Conservation (phyloP, 2,329 filamentous ascomycete genomes). For the Taxawa tesnikishii region DNA sequence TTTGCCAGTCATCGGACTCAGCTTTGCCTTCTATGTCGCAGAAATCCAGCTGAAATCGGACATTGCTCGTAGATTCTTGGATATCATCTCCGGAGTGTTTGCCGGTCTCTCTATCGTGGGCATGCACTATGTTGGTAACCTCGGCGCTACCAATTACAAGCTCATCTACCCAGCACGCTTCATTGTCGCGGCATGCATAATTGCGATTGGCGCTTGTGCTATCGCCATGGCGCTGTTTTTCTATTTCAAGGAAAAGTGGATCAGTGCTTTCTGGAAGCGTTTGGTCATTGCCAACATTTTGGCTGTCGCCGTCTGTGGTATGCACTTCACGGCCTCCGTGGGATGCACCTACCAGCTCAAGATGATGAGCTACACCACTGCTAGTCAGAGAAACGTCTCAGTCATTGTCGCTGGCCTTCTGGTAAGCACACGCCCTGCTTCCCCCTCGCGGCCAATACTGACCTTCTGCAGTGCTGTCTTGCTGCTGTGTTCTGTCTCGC, state of each 20-base stretch:
- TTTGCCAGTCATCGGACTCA: conserved; percentile 62
- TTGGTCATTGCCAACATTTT: conserved; percentile 53
- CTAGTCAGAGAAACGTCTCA: conserved; percentile 45
- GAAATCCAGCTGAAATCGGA: conserved; percentile 28
- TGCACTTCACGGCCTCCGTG: conserved; percentile 73
- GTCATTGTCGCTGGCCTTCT: conserved; percentile 62
- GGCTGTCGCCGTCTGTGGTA: conserved; percentile 64
- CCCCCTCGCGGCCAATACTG: neutral
- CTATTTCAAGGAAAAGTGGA: conserved; percentile 63
- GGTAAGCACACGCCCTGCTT: conserved; percentile 32
- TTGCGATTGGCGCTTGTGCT: conserved; percentile 61
- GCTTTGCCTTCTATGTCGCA: conserved; percentile 58
- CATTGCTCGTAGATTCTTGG: conserved; percentile 18
- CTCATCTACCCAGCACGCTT: conserved; percentile 48
- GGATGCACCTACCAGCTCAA: conserved; percentile 57
- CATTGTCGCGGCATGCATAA: conserved; percentile 56
- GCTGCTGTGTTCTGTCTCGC: conserved; percentile 23
- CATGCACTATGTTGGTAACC: conserved; percentile 84
- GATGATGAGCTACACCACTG: conserved; percentile 26
- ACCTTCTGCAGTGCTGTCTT: conserved; percentile 21
- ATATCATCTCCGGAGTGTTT: conserved; percentile 50
- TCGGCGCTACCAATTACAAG: conserved; percentile 65
- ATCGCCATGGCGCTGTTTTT: conserved; percentile 66
- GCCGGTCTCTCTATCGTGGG: conserved; percentile 66
- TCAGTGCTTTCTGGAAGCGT: conserved; percentile 66